These are phyloP conservation scores for Gamsiella multidivaricata DNA, from an alignment of 192 early-diverging fungal genomes.

Conservation along the genomic window DNA sequence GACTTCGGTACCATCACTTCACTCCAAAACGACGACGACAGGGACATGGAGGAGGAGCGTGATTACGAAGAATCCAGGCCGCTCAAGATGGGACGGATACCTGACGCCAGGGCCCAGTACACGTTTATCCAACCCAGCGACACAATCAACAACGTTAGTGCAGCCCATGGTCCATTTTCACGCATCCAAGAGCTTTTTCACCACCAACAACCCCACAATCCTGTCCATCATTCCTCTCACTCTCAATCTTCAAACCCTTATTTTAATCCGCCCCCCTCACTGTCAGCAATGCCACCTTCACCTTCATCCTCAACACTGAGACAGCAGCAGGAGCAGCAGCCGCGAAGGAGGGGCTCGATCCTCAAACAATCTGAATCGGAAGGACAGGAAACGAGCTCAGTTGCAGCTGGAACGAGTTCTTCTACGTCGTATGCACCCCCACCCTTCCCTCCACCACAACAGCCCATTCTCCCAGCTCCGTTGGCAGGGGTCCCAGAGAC, in stretches of 20 bases:
- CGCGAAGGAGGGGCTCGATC: not conserved
- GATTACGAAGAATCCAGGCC: constrained; percentile 47
- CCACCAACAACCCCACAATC: not conserved
- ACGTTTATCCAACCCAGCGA: constrained; percentile 43
- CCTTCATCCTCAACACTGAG: not conserved
- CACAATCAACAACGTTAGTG: not conserved
- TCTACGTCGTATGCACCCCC: constrained; percentile 13
- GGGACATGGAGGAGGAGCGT: constrained; percentile 26
- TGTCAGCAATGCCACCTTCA: not conserved
- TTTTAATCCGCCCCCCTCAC: not conserved
- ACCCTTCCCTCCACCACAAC: constrained; percentile 8
- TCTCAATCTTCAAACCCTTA: not conserved
- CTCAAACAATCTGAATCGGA: too few relatives aligned
- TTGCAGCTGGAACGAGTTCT: not conserved
- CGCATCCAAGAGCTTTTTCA: not conserved
- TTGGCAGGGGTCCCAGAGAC: constrained; percentile 36
- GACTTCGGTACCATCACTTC: not conserved
- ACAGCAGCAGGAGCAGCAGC: not conserved
- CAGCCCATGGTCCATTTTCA: not conserved
- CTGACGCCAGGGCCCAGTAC: constrained; percentile 26
- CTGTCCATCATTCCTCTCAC: not conserved
- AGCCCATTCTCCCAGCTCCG: not conserved
- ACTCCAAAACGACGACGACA: not conserved
- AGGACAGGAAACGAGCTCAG: too few relatives aligned
- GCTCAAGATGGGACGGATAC: constrained; percentile 34